Conservation (phyloP, 2,329 filamentous ascomycete species). For the Gremmenia infestans region DNA sequence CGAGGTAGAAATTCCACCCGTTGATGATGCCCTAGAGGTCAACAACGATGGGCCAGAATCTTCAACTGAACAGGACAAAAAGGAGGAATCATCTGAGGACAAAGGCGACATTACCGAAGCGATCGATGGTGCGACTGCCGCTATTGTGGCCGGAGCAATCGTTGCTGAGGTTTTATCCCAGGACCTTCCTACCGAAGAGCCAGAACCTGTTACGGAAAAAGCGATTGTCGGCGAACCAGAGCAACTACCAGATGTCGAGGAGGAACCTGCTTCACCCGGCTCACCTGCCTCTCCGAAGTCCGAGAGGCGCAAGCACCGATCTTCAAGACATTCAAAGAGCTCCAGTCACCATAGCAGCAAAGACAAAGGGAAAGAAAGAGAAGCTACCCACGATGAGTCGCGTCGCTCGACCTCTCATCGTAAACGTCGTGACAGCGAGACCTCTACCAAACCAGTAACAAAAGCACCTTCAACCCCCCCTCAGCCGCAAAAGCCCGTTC, state of each 20-base stretch:
- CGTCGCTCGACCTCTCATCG: constrained; percentile 14
- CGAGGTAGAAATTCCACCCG: neutral
- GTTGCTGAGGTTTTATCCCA: constrained; percentile 9
- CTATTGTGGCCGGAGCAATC: constrained; percentile 8
- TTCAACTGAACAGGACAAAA: neutral
- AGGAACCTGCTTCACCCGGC: constrained; percentile 9
- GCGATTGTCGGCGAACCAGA: constrained; percentile 25
- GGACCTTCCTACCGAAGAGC: neutral
- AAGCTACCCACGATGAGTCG: constrained; percentile 9
- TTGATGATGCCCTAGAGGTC: neutral
- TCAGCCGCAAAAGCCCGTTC: constrained; percentile 14
- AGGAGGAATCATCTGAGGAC: neutral
- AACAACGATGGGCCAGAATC: neutral
- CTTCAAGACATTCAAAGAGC: constrained; percentile 19
- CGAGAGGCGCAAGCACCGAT: constrained; percentile 17
- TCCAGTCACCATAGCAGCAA: constrained; percentile 15
- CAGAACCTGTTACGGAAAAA: constrained; percentile 16
- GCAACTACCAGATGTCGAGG: constrained; percentile 11
- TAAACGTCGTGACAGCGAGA: constrained; percentile 23
- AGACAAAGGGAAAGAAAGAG: constrained; percentile 6
- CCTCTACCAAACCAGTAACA: constrained; percentile 7
- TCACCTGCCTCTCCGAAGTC: constrained; percentile 15
- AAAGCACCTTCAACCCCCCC: constrained; percentile 7
- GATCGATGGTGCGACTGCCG: constrained; percentile 4
- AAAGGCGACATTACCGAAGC: constrained; percentile 6